Conservation (phyloP, 345 rosid genomes). For the Gossypium bickii region DNA sequence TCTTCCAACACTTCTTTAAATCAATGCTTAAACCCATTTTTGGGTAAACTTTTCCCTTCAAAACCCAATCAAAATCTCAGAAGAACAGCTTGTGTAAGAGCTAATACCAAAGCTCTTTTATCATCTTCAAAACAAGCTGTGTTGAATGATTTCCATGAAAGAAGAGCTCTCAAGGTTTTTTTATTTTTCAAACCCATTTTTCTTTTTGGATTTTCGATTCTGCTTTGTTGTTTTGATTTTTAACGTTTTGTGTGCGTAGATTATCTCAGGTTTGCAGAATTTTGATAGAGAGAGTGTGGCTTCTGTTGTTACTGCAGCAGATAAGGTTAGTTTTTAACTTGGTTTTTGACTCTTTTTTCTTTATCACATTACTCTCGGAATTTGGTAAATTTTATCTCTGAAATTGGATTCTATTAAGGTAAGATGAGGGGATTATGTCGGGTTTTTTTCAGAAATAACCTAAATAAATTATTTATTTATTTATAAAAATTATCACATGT, state of each 20-base stretch:
- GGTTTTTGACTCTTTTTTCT: background rate
- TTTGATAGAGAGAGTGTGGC: slow-evolving; percentile 50
- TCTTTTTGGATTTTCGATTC: background rate
- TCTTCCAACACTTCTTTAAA: slow-evolving; percentile 30
- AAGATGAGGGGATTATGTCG: too few relatives aligned
- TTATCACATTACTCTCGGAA: too few relatives aligned
- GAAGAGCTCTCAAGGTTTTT: slow-evolving; percentile 50
- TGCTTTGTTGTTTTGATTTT: background rate
- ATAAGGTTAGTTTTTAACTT: slow-evolving; percentile 33
- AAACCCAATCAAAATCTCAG: slow-evolving; percentile 19
- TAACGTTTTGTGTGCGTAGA: slow-evolving; percentile 18
- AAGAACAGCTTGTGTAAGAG: slow-evolving; percentile 11
- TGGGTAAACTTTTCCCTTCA: slow-evolving; percentile 21
- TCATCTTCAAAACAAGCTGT: slow-evolving; percentile 35
- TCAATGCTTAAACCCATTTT: slow-evolving; percentile 30
- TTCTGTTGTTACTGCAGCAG: slow-evolving; percentile 58
- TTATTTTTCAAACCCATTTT: background rate
- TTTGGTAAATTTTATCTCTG: too few relatives aligned
- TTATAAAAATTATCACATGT: accelerated
- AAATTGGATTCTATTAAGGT: too few relatives aligned
- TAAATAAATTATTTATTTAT: too few relatives aligned
- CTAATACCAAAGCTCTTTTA: slow-evolving; percentile 32
- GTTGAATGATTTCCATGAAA: slow-evolving; percentile 40
- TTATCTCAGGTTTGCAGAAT: slow-evolving; percentile 56
- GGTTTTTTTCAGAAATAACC: too few relatives aligned